phyloP scores from a whole-genome alignment of 768 basidiomycete genomes.

The Termitomyces sp. region DNA sequence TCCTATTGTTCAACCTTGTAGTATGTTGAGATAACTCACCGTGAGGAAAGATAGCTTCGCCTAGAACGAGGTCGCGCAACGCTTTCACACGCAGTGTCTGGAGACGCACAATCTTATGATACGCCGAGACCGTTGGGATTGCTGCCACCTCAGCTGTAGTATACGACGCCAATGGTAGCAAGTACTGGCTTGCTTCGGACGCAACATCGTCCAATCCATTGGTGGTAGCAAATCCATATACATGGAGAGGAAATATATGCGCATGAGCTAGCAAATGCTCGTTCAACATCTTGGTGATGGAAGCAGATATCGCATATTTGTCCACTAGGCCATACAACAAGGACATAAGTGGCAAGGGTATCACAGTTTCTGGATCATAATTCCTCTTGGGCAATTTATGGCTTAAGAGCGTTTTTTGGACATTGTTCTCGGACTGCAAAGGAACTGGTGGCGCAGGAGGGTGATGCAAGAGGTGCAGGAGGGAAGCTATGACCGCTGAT shows the following conservation, averaged over 20 bases:
- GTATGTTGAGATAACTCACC: slow-evolving; percentile 27
- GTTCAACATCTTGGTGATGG: slow-evolving; percentile 37
- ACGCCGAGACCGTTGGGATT: slow-evolving; percentile 55
- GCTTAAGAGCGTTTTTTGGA: slow-evolving; percentile 25
- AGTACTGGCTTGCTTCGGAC: slow-evolving; percentile 51
- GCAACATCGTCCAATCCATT: slow-evolving; percentile 44
- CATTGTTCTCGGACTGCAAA: slow-evolving; percentile 17
- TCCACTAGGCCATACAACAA: slow-evolving; percentile 54
- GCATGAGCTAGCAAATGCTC: slow-evolving; percentile 54
- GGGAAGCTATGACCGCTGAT: slow-evolving; percentile 37
- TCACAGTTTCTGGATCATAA: slow-evolving; percentile 41
- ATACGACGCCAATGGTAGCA: slow-evolving; percentile 57
- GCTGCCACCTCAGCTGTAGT: slow-evolving; percentile 40
- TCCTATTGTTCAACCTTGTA: slow-evolving; percentile 1
- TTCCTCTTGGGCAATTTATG: slow-evolving; percentile 23
- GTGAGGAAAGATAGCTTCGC: slow-evolving; percentile 67
- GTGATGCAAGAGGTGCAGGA: slow-evolving; percentile 53
- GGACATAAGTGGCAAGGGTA: slow-evolving; percentile 58
- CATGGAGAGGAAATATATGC: slow-evolving; percentile 43
- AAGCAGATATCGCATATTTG: slow-evolving; percentile 55
- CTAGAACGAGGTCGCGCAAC: slow-evolving; percentile 45
- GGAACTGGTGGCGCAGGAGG: slow-evolving; percentile 44
- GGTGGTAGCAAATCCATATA: slow-evolving; percentile 52
- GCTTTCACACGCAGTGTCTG: slow-evolving; percentile 53
- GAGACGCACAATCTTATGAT: slow-evolving; percentile 57